A percentile compares a stretch with the other conserved stretches of the same genome.
phyloP scores from a whole-genome alignment of 2,329 filamentous ascomycete species.

The Fulvia fulva region DNA sequence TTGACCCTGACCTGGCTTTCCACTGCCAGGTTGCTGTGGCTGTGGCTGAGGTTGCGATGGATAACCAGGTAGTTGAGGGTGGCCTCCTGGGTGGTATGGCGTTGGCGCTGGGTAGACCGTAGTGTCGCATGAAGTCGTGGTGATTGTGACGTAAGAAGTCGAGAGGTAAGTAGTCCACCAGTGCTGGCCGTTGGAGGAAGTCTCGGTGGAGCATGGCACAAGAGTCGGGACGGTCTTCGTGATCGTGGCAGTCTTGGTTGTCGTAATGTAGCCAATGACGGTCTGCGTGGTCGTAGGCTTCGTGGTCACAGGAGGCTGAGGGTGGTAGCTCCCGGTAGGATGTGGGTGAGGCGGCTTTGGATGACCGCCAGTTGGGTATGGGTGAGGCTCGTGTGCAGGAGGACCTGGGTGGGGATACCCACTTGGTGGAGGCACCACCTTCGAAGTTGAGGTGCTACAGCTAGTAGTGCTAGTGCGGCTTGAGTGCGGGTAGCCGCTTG shows the following conservation, averaged over 20 bases:
- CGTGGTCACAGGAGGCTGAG: background rate
- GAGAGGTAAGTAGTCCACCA: constrained; percentile 8
- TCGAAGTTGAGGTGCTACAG: background rate
- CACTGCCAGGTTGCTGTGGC: background rate
- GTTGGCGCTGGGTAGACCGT: constrained; percentile 1
- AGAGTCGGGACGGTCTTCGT: constrained; percentile 7
- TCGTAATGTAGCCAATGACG: background rate
- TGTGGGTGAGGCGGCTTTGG: constrained; percentile 1
- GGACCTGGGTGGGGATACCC: background rate
- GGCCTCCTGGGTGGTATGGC: background rate
- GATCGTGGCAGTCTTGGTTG: constrained; percentile 3
- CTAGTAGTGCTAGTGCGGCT: background rate
- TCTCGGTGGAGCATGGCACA: constrained; percentile 4
- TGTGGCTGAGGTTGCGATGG: too few relatives aligned
- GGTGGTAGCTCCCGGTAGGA: background rate
- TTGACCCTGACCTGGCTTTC: background rate
- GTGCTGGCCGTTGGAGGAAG: constrained; percentile 2
- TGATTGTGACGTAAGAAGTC: constrained; percentile 5
- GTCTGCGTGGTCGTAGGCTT: background rate
- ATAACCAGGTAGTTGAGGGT: too few relatives aligned
- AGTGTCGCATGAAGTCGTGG: background rate
- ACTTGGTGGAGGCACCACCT: background rate
- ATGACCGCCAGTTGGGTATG: background rate
- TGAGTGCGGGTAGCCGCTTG: background rate
- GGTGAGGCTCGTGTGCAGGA: background rate